A percentile compares a stretch with the other conserved stretches of the same genome.
Evolutionary conservation across 2,329 filamentous ascomycete species (phyloP).

Genomic region (Curvularia verruculosa): DNA sequence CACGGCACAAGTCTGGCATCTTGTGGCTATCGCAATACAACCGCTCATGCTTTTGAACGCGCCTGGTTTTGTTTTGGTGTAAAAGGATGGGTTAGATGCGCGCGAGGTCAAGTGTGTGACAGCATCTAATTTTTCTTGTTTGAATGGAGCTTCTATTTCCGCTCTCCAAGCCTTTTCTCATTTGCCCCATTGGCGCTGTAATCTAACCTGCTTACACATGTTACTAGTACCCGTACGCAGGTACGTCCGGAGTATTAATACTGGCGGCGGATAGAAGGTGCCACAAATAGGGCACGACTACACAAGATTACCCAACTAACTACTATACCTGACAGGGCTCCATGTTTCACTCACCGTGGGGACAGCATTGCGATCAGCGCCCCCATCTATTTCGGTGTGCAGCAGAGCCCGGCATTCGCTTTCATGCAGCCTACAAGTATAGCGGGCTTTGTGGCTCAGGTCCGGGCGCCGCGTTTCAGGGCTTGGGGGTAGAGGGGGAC

Average conservation of each 20-base stretch:
- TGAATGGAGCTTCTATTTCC: too few species aligned
- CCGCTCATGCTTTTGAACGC: not conserved
- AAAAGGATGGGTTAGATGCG: too few species aligned
- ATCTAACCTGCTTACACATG: too few species aligned
- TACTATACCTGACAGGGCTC: not conserved
- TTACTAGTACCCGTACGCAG: too few species aligned
- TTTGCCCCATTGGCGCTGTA: too few species aligned
- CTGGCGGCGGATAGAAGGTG: not conserved
- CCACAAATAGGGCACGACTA: not conserved
- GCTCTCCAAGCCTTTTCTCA: too few species aligned
- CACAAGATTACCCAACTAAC: not conserved
- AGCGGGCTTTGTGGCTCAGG: conserved; percentile 21
- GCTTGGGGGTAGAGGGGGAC: too few species aligned
- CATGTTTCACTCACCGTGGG: not conserved
- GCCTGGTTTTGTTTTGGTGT: not conserved
- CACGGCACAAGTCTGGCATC: conserved; percentile 4
- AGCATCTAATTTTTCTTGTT: not conserved
- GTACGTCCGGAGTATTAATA: too few species aligned
- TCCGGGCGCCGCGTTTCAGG: conserved; percentile 3
- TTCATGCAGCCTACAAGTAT: not conserved
- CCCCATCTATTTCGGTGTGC: not conserved
- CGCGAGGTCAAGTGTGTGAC: not conserved
- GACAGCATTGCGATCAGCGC: not conserved
- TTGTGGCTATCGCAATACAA: not conserved
- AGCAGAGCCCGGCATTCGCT: not conserved